phyloP scores from a whole-genome alignment of 208 protist genomes.

The Lotmaria passim region DNA sequence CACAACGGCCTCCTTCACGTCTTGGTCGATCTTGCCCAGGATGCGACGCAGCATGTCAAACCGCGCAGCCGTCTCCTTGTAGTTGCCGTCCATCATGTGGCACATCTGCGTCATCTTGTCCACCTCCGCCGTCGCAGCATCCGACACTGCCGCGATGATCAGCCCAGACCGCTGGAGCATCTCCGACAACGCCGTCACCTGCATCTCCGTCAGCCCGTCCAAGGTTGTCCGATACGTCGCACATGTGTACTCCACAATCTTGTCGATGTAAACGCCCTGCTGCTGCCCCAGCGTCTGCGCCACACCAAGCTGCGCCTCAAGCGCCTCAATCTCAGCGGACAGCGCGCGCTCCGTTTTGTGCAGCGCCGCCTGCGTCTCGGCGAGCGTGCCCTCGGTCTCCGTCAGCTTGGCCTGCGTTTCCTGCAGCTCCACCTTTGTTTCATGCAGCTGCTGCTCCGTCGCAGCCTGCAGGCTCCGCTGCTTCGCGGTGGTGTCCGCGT shows the following conservation, averaged over 20 bases:
- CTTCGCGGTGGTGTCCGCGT: conserved; percentile 39
- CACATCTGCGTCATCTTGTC: conserved; percentile 41
- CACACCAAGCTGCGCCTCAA: conserved; percentile 27
- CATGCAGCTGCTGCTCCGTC: conserved; percentile 32
- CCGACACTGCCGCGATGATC: conserved; percentile 25
- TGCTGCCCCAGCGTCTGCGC: conserved; percentile 8
- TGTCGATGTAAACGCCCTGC: conserved; percentile 30
- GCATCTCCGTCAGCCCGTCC: conserved; percentile 42
- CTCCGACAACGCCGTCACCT: conserved; percentile 36
- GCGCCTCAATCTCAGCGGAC: conserved; percentile 24
- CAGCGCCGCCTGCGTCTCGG: conserved; percentile 19
- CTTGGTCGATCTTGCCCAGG: conserved; percentile 57
- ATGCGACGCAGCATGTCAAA: conserved; percentile 45
- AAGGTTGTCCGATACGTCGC: conserved; percentile 27
- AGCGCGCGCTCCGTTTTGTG: conserved; percentile 22
- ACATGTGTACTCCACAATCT: conserved; percentile 26
- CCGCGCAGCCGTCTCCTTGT: conserved; percentile 37
- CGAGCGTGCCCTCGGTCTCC: conserved; percentile 37
- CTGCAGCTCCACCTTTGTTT: conserved; percentile 34
- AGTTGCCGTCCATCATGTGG: conserved; percentile 40
- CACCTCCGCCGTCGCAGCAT: conserved; percentile 30
- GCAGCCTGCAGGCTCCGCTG: conserved; percentile 4
- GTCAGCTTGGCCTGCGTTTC: conserved; percentile 34
- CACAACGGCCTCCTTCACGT: conserved; percentile 51
- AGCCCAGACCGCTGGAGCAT: conserved; percentile 21